Evolutionary conservation across 2,329 filamentous ascomycete species (phyloP), one percentile per base, ranked within the genome.

Genomic region (Bipolaris victoriae): DNA sequence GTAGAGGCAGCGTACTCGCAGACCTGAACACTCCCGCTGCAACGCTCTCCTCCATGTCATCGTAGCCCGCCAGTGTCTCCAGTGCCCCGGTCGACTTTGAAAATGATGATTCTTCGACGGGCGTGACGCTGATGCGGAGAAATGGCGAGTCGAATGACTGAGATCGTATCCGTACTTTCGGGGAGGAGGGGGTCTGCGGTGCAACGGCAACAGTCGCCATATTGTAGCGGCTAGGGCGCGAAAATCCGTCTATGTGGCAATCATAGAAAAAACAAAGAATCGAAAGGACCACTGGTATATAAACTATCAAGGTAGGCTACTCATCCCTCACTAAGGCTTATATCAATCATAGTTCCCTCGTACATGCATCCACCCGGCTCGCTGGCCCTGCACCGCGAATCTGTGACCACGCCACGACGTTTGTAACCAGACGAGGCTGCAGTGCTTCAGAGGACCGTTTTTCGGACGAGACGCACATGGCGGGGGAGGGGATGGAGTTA

Each of bases 141-240:
- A 66, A 68, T n/a, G 72, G 69, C 5, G 73, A 74, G 60, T 73
- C 71, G 62, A 75, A 76, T 7, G 68, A 73, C 31, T 70, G 70
- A 36, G 74, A 73, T 26, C 72, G 71, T 59, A 76, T 75, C 52
- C 70, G 68, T 58, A 75, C 66, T 48, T 71, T 75, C 22, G 74
- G 74, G 31, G 70, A 73, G 31, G 70, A 73, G 7, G 73, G 74
- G 20, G 73, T 76, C 24, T 72, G 63, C 20, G 67, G 72, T 24
- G 70, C 66, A 54, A 60, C 60, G 45, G 67, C 62, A 5, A 60
- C 55, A 16, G 61, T 62, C 47, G 67, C 60, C 67, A 69, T 70
- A 35, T 35, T 63, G 40, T 33, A 48, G 60, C 51, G 39, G 46
- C 33, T 49, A 37, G n/a, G 35, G 46, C 29, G 29, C 13, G 29